Conservation (phyloP, 2,329 filamentous ascomycete species). For the Colletotrichum aenigma region DNA sequence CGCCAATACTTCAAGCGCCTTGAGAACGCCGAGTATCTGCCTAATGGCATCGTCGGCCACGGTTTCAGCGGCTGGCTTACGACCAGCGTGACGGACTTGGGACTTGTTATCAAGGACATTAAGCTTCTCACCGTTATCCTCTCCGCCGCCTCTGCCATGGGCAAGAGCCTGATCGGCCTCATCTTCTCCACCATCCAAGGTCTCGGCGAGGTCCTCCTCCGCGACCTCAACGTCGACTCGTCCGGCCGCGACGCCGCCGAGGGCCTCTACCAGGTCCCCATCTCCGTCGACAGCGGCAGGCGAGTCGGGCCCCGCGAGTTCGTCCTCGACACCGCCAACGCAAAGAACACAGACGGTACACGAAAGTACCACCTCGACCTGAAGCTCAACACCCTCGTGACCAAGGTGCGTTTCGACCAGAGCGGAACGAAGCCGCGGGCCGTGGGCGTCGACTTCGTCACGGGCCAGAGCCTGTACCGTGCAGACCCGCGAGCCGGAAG, state of each 20-base stretch:
- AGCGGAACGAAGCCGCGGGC: conserved; percentile 39
- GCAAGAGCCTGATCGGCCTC: conserved; percentile 25
- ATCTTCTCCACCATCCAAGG: conserved; percentile 27
- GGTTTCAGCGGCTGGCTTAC: conserved; percentile 60
- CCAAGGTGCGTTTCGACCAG: conserved; percentile 42
- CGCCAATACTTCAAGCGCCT: conserved; percentile 60
- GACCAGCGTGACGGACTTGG: conserved; percentile 19
- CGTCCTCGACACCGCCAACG: conserved; percentile 50
- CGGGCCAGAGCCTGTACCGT: conserved; percentile 44
- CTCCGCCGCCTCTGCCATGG: conserved; percentile 32
- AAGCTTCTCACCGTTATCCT: conserved; percentile 33
- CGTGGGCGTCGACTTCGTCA: conserved; percentile 45
- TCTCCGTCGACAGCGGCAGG: conserved; percentile 45
- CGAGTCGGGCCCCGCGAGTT: conserved; percentile 56
- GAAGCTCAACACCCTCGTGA: conserved; percentile 40
- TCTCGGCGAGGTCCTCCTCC: conserved; percentile 29
- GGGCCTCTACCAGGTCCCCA: conserved; percentile 55
- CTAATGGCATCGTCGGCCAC: conserved; percentile 48
- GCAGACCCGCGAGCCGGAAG: conserved; percentile 44
- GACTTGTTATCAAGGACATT: conserved; percentile 29
- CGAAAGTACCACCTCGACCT: conserved; percentile 45
- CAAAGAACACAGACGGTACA: conserved; percentile 47
- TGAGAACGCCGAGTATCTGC: conserved; percentile 60
- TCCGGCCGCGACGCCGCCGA: conserved; percentile 21
- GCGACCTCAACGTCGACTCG: conserved; percentile 32